Evolutionary conservation across 2,329 filamentous ascomycete species (phyloP).

Genomic region (Xylaria sp.): DNA sequence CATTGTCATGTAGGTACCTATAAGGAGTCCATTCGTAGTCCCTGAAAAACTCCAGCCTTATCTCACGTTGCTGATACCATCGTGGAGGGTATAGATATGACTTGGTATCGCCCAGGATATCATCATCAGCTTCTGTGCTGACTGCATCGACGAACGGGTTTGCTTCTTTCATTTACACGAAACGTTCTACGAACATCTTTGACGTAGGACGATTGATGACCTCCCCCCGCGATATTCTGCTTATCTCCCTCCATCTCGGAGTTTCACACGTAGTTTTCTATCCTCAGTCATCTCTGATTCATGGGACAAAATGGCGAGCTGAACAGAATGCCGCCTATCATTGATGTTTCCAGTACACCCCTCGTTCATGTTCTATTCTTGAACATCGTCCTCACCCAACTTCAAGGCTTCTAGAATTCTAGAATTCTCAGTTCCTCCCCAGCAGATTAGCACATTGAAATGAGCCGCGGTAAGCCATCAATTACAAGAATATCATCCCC

Average conservation of each 20-base stretch:
- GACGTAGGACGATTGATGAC: constrained; percentile 46
- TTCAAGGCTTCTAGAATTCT: neutral
- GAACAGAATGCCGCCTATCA: neutral
- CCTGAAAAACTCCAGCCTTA: neutral
- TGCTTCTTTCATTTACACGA: constrained; percentile 67
- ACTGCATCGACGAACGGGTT: constrained; percentile 43
- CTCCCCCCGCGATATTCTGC: neutral
- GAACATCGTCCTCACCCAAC: neutral
- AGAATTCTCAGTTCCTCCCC: neutral
- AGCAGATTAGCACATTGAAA: neutral
- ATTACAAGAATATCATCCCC: neutral
- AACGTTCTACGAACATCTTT: constrained; percentile 60
- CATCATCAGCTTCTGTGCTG: constrained; percentile 17
- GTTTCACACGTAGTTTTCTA: neutral
- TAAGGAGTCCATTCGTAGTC: neutral
- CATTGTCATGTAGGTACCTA: constrained; percentile 1
- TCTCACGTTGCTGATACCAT: neutral
- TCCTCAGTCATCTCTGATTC: neutral
- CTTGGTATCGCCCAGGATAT: constrained; percentile 11
- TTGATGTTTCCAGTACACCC: neutral
- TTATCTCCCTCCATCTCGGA: neutral
- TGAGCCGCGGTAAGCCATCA: neutral
- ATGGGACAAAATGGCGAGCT: neutral
- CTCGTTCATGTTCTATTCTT: constrained; percentile 1
- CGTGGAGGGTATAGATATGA: constrained; percentile 30